These are phyloP conservation scores for Coemansia sp. DNA, from an alignment of 192 early-diverging fungal genomes.

Conservation along the genomic window DNA sequence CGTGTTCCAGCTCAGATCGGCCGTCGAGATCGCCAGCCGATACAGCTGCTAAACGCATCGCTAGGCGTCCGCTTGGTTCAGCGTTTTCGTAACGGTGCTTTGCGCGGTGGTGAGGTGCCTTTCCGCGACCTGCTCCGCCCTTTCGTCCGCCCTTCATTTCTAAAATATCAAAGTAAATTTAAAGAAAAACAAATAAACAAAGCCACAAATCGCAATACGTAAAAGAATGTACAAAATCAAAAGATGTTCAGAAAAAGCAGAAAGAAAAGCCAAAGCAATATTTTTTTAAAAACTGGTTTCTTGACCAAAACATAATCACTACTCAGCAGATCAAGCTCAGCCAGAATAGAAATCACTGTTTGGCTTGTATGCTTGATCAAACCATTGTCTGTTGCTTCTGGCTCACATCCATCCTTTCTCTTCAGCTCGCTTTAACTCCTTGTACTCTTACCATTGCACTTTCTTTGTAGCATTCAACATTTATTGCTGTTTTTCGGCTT, in stretches of 20 bases:
- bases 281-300: too few relatives aligned
- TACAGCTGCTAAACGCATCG: slow-evolving; percentile 5
- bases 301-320: too few relatives aligned
- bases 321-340: too few relatives aligned
- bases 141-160: slow-evolving; percentile 34
- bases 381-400: not conserved
- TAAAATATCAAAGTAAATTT: not conserved
- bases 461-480: not conserved
- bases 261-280: not conserved
- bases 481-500: not conserved
- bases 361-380: too few relatives aligned
- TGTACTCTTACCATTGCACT: not conserved
- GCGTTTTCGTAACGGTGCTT: slow-evolving; percentile 22
- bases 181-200: not conserved
- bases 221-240: not conserved
- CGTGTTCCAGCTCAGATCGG: not conserved
- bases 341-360: too few relatives aligned
- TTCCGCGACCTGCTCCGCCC: slow-evolving; percentile 17
- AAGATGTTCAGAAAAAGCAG: not conserved
- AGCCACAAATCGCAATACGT: not conserved
- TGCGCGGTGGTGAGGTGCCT: slow-evolving; percentile 28
- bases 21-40: slow-evolving; percentile 5
- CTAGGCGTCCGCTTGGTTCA: slow-evolving; percentile 16
- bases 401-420: too few relatives aligned
- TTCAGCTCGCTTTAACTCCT: not conserved